Percentiles rank a stretch among this genome's conserved stretches.
phyloP scores from a whole-genome alignment of 345 rosid genomes.

The Syzygium aromaticum region DNA sequence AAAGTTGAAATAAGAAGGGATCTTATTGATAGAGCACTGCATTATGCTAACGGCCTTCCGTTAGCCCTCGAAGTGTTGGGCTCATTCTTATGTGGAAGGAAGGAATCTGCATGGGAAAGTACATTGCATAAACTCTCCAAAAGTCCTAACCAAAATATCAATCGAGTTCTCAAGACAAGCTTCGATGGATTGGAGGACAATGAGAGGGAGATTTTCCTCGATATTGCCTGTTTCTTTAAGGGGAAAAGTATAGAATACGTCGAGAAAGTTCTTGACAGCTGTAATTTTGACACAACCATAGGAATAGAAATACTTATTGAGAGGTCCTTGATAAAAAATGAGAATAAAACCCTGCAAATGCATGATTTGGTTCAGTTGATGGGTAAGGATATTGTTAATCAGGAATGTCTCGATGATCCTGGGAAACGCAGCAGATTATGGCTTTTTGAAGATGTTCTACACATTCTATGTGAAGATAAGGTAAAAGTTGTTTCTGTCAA shows the following conservation, averaged over 20 bases:
- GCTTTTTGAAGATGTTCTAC: background rate
- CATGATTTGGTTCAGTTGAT: background rate
- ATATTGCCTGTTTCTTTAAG: background rate
- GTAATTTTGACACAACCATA: background rate
- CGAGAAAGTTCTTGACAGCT: background rate
- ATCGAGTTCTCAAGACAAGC: background rate
- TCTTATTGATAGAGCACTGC: background rate
- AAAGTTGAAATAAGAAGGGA: background rate
- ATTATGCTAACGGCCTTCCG: rapidly evolving
- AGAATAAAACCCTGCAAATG: rapidly evolving
- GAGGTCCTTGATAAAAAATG: background rate
- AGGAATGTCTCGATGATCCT: background rate
- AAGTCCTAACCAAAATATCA: rapidly evolving
- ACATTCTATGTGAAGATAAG: rapidly evolving
- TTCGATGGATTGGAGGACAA: background rate
- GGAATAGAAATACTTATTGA: background rate
- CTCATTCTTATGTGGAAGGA: background rate
- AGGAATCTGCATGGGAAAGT: background rate
- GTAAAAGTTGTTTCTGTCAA: background rate
- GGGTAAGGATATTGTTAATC: background rate
- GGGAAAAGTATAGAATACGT: background rate
- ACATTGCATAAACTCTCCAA: background rate
- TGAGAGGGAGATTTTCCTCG: background rate
- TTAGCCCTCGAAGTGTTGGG: background rate
- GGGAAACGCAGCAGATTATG: background rate